phyloP scores from a whole-genome alignment of 495 filamentous ascomycete species.

The Podospora fimiseda region DNA sequence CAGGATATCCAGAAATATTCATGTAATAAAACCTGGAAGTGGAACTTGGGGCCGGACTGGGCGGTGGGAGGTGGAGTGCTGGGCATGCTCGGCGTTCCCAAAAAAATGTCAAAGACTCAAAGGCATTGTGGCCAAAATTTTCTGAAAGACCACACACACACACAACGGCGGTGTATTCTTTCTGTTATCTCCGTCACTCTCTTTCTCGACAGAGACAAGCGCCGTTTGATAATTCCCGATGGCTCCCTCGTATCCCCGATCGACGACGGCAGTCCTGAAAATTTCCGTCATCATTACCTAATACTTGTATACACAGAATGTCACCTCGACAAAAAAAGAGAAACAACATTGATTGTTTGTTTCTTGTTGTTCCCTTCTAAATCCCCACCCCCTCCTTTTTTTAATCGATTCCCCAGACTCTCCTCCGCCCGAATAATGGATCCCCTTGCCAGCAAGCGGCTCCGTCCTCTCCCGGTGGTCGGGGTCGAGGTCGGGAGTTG shows the following conservation, averaged over 20 bases:
- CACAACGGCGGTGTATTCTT: neutral
- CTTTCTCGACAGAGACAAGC: neutral
- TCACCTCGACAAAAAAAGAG: no score
- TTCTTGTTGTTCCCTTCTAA: no score
- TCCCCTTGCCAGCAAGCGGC: neutral
- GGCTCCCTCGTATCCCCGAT: neutral
- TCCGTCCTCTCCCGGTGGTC: constrained; percentile 1
- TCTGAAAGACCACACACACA: neutral
- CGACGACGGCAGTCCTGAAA: no score
- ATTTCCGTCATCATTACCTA: neutral
- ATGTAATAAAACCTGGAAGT: neutral
- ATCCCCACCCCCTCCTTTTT: no score
- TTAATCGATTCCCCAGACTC: no score
- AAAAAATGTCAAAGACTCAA: neutral
- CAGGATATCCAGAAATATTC: neutral
- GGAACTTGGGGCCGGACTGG: neutral
- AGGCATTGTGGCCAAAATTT: no score
- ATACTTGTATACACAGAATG: no score
- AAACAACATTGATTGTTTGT: no score
- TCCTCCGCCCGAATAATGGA: neutral
- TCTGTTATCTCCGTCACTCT: neutral
- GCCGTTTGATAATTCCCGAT: neutral
- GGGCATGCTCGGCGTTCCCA: neutral
- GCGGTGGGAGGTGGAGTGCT: neutral
- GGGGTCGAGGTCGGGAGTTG: constrained; percentile 4